Evolutionary conservation across 495 filamentous ascomycete genomes (phyloP), one percentile per base, ranked within the genome.

Genomic region (Durotheca rogersii): DNA sequence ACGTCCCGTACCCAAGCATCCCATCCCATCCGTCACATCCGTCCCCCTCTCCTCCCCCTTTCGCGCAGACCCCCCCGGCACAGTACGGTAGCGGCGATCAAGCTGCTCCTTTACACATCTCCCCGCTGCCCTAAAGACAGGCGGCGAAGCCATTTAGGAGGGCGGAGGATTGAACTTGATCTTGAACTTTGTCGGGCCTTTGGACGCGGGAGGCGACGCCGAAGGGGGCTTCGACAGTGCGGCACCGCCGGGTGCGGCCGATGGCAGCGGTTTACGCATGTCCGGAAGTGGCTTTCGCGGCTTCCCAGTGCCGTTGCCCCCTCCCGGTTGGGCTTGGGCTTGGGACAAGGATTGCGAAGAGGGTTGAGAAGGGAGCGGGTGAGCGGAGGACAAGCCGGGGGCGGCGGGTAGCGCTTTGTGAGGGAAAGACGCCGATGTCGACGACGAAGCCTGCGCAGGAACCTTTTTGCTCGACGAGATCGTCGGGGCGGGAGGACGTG

Each of bases 181-280:
- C 46, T 71, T 72, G 31, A 73, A 43, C 25, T 68, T 69, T 15
- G 61, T 45, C 0, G 47, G 41, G 1, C 27, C 51, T 29, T 66
- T 51, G 16, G 62, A 17, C 6, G 53, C 30, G 7, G 59, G 33
- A 21, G 56, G 46, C 15, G 58, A 21, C 7, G 53, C 25, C 2
- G 65, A 27, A n/a, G 56, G 39, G 12, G 51, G 59, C 36, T 65
- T 65, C 3, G 56, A 50, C n/a, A 56, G 56, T 12, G 53, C 38
- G 6, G 62, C 46, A 9, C 55, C 55, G 7, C 19, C 42, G 15
- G 66, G 56, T 11, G 64, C 67, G 7, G 53, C 54, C 4, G 66
- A 65, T 1, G 72, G 72, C 23, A 74, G 60, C 27, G 72, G 69
- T 41, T 69, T 73, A 7, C 72, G 64, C 42, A 48, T 63, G n/a